Conservation (phyloP, 2,329 filamentous ascomycete genomes). For the Claviceps spartinae region DNA sequence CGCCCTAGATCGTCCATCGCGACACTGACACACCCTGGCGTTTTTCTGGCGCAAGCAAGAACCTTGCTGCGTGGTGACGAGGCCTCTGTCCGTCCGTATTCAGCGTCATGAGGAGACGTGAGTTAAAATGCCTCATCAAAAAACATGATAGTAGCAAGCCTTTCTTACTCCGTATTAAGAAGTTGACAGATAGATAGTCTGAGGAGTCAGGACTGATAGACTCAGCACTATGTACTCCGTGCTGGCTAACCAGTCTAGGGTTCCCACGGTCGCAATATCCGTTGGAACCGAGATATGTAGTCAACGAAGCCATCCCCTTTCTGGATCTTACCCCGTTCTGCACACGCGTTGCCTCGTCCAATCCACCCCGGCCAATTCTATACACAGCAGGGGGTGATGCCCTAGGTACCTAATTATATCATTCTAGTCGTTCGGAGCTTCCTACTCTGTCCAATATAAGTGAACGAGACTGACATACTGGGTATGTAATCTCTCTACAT, state of each 20-base stretch:
- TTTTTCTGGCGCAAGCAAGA: background rate
- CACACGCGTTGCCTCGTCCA: background rate
- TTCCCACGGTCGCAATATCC: background rate
- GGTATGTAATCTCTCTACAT: too few relatives aligned
- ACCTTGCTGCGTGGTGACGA: background rate
- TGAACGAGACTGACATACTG: background rate
- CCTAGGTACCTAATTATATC: background rate
- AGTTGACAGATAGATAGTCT: background rate
- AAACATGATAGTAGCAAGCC: background rate
- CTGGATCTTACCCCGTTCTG: background rate
- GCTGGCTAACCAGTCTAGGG: background rate
- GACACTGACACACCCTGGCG: background rate
- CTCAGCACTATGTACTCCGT: background rate
- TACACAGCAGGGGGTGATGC: background rate
- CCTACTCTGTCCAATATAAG: background rate
- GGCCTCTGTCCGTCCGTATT: background rate
- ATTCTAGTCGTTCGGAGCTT: background rate
- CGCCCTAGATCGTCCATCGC: background rate
- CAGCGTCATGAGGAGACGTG: background rate
- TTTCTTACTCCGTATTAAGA: background rate
- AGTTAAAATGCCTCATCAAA: background rate
- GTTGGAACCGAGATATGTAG: background rate
- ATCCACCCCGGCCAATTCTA: background rate
- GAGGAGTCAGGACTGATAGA: background rate
- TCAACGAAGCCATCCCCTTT: background rate